These are phyloP conservation scores for Macrotyloma uniflorum DNA, from an alignment of 306 rosid species.

Conservation along the genomic window DNA sequence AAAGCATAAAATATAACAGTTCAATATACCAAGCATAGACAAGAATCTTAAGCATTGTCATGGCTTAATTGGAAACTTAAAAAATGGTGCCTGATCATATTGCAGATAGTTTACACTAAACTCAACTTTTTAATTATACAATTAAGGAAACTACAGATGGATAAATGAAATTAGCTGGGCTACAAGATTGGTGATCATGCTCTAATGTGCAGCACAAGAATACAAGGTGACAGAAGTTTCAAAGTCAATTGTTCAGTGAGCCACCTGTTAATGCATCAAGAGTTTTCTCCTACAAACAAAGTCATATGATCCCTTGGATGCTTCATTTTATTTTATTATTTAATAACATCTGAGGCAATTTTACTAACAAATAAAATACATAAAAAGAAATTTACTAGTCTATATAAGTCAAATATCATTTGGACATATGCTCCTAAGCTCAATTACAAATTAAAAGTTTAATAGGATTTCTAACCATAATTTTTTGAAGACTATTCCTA, in stretches of 20 bases:
- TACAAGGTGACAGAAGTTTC: background rate
- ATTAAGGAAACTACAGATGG: background rate
- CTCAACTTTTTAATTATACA: background rate
- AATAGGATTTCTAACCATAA: background rate
- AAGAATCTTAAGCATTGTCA: background rate
- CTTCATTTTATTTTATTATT: background rate
- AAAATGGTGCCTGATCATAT: background rate
- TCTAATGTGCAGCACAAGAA: background rate
- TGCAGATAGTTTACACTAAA: background rate
- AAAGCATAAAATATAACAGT: background rate
- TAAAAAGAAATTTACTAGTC: background rate
- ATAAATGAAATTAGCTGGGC: background rate
- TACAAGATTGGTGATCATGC: background rate
- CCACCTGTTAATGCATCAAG: background rate
- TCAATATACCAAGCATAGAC: background rate
- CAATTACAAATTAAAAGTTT: background rate
- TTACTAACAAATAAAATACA: background rate
- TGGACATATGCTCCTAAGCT: background rate
- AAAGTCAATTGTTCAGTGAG: background rate
- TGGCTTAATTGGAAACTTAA: background rate
- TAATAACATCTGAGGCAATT: background rate
- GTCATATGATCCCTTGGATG: background rate
- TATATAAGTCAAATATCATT: background rate
- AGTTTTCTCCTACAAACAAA: background rate
- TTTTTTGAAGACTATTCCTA: background rate